Conservation (phyloP, 768 basidiomycete species). For the Myochromella boudieri region DNA sequence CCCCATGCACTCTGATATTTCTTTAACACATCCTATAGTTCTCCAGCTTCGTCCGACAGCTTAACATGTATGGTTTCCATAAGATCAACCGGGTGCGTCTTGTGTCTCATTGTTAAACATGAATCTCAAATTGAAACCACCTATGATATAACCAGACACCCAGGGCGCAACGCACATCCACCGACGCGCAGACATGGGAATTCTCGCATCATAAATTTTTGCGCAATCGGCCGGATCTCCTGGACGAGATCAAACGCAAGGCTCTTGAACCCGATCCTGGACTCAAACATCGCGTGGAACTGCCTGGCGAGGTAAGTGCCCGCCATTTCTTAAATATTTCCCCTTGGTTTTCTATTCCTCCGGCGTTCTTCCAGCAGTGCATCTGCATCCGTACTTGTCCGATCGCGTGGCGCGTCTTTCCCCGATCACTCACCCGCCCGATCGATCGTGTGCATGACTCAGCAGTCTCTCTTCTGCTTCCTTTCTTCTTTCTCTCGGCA, state of each 20-base stretch:
- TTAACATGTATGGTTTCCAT: slow-evolving; percentile 97
- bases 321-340: neutral
- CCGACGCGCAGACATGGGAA: slow-evolving; percentile 84
- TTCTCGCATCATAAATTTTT: slow-evolving; percentile 88
- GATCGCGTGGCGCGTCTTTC: neutral
- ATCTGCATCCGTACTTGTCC: neutral
- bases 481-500: slow-evolving; percentile 7
- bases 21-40: slow-evolving; percentile 48
- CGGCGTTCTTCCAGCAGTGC: neutral
- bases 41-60: slow-evolving; percentile 90
- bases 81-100: slow-evolving; percentile 81
- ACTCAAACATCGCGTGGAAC: slow-evolving; percentile 69
- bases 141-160: slow-evolving; percentile 53
- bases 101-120: neutral
- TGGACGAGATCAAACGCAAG: slow-evolving; percentile 87
- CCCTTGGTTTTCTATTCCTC: neutral
- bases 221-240: slow-evolving; percentile 74
- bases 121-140: neutral
- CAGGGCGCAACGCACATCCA: slow-evolving; percentile 77
- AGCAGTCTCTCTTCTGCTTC: neutral
- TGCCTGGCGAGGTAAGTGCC: slow-evolving; percentile 72
- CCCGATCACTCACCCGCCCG: slow-evolving; percentile 5
- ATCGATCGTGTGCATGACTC: slow-evolving; percentile 2
- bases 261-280: slow-evolving; percentile 79
- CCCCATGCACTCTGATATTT: too few relatives aligned